phyloP scores from a whole-genome alignment of 306 rosid species.

The Parietaria judaica region DNA sequence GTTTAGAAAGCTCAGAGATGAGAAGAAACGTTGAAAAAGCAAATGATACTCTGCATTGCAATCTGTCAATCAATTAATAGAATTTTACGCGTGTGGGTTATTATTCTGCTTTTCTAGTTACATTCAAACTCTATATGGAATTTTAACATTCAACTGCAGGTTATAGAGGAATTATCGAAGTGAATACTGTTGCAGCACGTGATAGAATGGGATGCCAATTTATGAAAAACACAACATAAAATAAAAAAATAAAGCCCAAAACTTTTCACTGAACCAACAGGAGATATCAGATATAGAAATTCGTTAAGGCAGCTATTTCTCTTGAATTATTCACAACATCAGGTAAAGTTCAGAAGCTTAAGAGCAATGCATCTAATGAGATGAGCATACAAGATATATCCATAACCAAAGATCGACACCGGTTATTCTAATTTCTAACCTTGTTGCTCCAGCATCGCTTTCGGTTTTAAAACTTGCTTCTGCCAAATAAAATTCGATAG shows the following conservation, averaged over 20 bases:
- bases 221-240: too few species aligned
- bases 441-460: slow-evolving; percentile 38
- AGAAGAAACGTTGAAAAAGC: not conserved
- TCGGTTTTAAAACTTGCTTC: slow-evolving; percentile 49
- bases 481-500: slow-evolving; percentile 32
- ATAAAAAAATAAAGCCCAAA: not conserved
- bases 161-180: too few species aligned
- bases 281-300: not conserved
- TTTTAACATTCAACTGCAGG: too few species aligned
- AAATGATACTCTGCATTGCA: not conserved
- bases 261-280: not conserved
- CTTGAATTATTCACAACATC: too few species aligned
- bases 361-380: too few species aligned
- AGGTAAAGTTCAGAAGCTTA: too few species aligned
- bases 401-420: not conserved
- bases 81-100: not conserved
- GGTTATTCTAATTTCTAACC: slow-evolving; percentile 54
- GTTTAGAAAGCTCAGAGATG: not conserved
- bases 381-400: too few species aligned
- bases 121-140: not conserved
- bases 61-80: not conserved
- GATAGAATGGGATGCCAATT: too few species aligned
- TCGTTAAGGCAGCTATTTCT: not conserved
- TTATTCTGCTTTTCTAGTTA: not conserved
- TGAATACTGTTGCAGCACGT: too few species aligned